Percentiles rank a stretch among this genome's conserved stretches.
Evolutionary conservation across 176 grass and related monocot genomes (phyloP).

Genomic region (Carex pumila): DNA sequence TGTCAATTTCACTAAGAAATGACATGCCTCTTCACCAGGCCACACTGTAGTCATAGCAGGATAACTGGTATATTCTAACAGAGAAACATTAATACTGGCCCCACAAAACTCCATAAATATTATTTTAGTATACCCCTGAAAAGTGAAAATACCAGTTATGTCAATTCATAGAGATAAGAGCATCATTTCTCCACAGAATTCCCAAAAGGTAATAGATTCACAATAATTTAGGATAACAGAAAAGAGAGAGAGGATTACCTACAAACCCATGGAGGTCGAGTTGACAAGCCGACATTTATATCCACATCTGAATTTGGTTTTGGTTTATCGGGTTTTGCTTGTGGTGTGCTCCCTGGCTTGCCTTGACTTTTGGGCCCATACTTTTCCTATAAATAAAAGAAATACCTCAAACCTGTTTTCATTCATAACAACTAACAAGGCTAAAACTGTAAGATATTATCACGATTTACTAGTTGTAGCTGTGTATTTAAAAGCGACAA

Average conservation of each 20-base stretch:
- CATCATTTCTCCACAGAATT: background rate
- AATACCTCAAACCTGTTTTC: background rate
- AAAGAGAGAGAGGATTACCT: slow-evolving; percentile 33
- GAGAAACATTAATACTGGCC: background rate
- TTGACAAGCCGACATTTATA: slow-evolving; percentile 72
- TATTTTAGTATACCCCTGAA: background rate
- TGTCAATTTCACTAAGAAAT: background rate
- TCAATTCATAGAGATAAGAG: background rate
- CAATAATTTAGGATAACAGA: background rate
- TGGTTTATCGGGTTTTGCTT: slow-evolving; percentile 64
- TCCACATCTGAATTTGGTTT: slow-evolving; percentile 93
- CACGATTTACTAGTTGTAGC: background rate
- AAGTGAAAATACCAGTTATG: background rate
- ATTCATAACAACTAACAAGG: background rate
- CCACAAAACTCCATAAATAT: background rate
- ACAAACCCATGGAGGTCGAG: slow-evolving; percentile 75
- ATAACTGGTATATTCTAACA: background rate
- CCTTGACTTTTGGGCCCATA: slow-evolving; percentile 91
- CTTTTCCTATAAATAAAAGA: slow-evolving; percentile 56
- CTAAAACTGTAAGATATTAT: background rate
- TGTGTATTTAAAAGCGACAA: background rate
- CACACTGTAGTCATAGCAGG: background rate
- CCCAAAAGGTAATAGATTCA: background rate
- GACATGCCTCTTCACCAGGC: background rate
- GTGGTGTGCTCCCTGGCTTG: slow-evolving; percentile 32